phyloP scores from a whole-genome alignment of 1,284 basidiomycete genomes.

The Marasmius fiardii region DNA sequence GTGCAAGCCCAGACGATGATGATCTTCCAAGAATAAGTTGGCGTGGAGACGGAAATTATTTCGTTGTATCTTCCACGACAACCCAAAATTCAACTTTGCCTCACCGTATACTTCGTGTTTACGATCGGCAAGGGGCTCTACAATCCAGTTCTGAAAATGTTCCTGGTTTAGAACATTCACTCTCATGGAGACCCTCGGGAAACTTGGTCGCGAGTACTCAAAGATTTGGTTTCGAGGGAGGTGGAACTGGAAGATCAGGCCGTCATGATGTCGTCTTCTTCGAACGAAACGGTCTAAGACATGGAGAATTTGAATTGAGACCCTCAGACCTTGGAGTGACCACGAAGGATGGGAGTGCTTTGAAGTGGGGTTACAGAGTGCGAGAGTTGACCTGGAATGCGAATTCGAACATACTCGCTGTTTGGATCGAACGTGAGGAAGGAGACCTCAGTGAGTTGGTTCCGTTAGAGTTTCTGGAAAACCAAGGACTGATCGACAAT shows the following conservation, averaged over 20 bases:
- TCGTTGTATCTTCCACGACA: slow-evolving; percentile 77
- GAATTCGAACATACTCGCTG: slow-evolving; percentile 82
- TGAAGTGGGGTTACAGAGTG: slow-evolving; percentile 65
- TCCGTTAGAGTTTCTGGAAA: slow-evolving; percentile 1
- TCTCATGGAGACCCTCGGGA: slow-evolving; percentile 90
- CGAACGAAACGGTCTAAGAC: slow-evolving; percentile 90
- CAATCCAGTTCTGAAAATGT: slow-evolving; percentile 87
- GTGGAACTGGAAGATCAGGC: slow-evolving; percentile 63
- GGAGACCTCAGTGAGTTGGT: slow-evolving; percentile 58
- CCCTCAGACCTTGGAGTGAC: slow-evolving; percentile 27
- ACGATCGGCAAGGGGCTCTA: slow-evolving; percentile 74
- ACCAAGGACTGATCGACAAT: not conserved
- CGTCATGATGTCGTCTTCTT: slow-evolving; percentile 93
- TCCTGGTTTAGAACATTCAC: slow-evolving; percentile 75
- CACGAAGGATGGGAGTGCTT: slow-evolving; percentile 20
- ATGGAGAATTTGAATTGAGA: slow-evolving; percentile 82
- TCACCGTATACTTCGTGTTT: slow-evolving; percentile 71
- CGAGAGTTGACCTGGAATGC: slow-evolving; percentile 84
- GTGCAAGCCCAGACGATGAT: slow-evolving; percentile 72
- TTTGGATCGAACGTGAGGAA: slow-evolving; percentile 77
- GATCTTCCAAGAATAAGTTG: slow-evolving; percentile 77
- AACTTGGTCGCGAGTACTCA: slow-evolving; percentile 84
- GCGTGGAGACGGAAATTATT: slow-evolving; percentile 91
- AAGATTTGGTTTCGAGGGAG: slow-evolving; percentile 73
- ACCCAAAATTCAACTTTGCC: slow-evolving; percentile 21